Conservation (phyloP, 306 rosid genomes). For the Glycine soja region DNA sequence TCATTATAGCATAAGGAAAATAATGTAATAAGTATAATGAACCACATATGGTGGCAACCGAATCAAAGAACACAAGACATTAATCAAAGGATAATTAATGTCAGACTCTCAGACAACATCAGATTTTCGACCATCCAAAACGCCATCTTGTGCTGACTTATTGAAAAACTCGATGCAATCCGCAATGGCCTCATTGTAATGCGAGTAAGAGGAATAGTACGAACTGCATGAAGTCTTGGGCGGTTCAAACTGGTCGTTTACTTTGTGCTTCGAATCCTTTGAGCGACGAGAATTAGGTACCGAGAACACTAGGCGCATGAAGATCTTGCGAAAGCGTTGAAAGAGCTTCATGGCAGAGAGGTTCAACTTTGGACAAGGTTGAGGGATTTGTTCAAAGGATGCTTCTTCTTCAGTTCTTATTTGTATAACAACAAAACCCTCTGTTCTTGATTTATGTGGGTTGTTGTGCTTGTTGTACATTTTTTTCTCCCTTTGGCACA, state of each 20-base stretch:
- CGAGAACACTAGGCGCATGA: constrained; percentile 56
- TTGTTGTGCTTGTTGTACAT: constrained; percentile 17
- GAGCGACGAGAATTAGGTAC: constrained; percentile 50
- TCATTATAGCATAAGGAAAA: not conserved
- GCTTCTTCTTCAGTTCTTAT: not conserved
- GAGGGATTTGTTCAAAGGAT: constrained; percentile 1
- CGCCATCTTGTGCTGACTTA: constrained; percentile 64
- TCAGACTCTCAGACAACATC: constrained; percentile 46
- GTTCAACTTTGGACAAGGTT: constrained; percentile 38
- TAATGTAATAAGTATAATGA: too few relatives aligned
- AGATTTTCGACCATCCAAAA: constrained; percentile 54
- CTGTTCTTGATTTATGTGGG: not conserved
- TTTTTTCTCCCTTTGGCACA: constrained; percentile 36
- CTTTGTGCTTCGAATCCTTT: constrained; percentile 43
- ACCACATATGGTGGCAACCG: too few relatives aligned
- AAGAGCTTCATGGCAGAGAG: constrained; percentile 74
- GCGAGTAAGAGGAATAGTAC: constrained; percentile 73
- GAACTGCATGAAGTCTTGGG: constrained; percentile 88
- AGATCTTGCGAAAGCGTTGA: constrained; percentile 65
- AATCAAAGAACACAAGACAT: too few relatives aligned
- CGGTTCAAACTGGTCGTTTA: constrained; percentile 65
- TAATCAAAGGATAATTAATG: too few relatives aligned
- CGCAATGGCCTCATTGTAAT: constrained; percentile 77
- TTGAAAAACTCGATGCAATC: constrained; percentile 92
- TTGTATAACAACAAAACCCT: constrained; percentile 49